These are phyloP conservation scores for Aphanomyces astaci DNA, from an alignment of 352 stramenopile species.

Conservation along the genomic window DNA sequence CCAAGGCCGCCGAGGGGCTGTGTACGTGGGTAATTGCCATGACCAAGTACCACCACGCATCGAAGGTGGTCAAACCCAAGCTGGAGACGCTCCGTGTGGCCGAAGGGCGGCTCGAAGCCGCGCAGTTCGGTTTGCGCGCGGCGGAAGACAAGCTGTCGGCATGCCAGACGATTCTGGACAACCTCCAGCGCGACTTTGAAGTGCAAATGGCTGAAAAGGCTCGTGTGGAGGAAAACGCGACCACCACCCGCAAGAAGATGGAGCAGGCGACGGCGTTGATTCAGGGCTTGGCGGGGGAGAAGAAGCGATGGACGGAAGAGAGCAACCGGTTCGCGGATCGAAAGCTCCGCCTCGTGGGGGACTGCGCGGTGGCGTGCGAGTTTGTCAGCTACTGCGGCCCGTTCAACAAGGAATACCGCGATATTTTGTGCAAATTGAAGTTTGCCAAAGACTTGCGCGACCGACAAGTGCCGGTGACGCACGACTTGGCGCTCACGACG, in stretches of 20 bases:
- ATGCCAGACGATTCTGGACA: slow-evolving; percentile 53
- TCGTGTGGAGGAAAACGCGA: slow-evolving; percentile 78
- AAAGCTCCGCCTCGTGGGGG: slow-evolving; percentile 75
- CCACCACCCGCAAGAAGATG: slow-evolving; percentile 82
- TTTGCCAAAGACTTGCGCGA: slow-evolving; percentile 60
- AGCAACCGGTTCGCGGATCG: slow-evolving; percentile 77
- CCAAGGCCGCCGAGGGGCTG: slow-evolving; percentile 82
- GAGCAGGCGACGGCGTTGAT: slow-evolving; percentile 85
- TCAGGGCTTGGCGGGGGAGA: slow-evolving; percentile 74
- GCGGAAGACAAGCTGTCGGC: slow-evolving; percentile 64
- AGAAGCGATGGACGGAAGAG: slow-evolving; percentile 83
- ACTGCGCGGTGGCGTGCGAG: slow-evolving; percentile 75
- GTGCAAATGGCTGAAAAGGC: slow-evolving; percentile 82
- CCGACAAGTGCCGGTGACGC: slow-evolving; percentile 59
- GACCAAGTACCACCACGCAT: slow-evolving; percentile 87
- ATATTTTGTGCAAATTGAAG: slow-evolving; percentile 46
- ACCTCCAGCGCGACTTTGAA: slow-evolving; percentile 83
- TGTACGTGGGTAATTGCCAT: slow-evolving; percentile 88
- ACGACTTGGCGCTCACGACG: slow-evolving; percentile 44
- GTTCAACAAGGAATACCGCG: slow-evolving; percentile 83
- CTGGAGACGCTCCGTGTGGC: slow-evolving; percentile 85
- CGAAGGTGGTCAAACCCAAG: slow-evolving; percentile 91
- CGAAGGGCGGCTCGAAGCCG: slow-evolving; percentile 79
- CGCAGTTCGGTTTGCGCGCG: slow-evolving; percentile 57
- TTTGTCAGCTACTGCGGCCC: slow-evolving; percentile 87